phyloP scores from a whole-genome alignment of 2,329 filamentous ascomycete species.

The Sclerotinia subarctica region DNA sequence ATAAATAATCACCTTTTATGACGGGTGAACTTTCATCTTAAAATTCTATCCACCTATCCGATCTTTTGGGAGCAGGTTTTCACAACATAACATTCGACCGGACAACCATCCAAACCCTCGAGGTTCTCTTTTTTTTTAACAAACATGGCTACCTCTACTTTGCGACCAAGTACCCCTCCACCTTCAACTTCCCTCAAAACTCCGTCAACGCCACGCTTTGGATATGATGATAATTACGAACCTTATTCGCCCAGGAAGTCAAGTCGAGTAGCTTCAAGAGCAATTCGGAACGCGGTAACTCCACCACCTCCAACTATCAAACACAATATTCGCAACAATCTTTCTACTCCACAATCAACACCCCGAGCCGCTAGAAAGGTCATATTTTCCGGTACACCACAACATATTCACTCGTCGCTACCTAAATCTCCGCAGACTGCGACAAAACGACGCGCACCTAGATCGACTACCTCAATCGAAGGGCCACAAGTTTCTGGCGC shows the following conservation, averaged over 20 bases:
- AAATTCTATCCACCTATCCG: not conserved
- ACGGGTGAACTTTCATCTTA: not conserved
- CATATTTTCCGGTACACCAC: conserved; percentile 28
- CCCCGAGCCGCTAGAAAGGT: conserved; percentile 26
- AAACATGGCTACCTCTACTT: conserved; percentile 36
- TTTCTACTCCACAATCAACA: conserved; percentile 26
- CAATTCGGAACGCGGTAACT: conserved; percentile 48
- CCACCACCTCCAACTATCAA: conserved; percentile 47
- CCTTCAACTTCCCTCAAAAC: conserved; percentile 57
- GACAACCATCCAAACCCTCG: not conserved
- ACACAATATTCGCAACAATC: conserved; percentile 40
- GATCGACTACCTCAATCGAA: conserved; percentile 42
- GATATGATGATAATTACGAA: conserved; percentile 66
- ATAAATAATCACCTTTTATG: not conserved
- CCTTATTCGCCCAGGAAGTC: conserved; percentile 71
- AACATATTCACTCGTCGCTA: conserved; percentile 22
- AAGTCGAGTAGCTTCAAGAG: conserved; percentile 59
- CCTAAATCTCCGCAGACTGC: conserved; percentile 34
- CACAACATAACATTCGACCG: not conserved
- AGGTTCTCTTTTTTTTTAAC: conserved; percentile 17
- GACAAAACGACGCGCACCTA: conserved; percentile 30
- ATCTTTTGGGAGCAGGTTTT: not conserved
- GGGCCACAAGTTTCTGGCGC: conserved; percentile 48
- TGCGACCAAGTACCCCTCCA: conserved; percentile 54
- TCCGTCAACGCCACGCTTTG: conserved; percentile 66